These are phyloP conservation scores for Borovskyia barvae DNA, from an alignment of 208 protist genomes.

Conservation along the genomic window DNA sequence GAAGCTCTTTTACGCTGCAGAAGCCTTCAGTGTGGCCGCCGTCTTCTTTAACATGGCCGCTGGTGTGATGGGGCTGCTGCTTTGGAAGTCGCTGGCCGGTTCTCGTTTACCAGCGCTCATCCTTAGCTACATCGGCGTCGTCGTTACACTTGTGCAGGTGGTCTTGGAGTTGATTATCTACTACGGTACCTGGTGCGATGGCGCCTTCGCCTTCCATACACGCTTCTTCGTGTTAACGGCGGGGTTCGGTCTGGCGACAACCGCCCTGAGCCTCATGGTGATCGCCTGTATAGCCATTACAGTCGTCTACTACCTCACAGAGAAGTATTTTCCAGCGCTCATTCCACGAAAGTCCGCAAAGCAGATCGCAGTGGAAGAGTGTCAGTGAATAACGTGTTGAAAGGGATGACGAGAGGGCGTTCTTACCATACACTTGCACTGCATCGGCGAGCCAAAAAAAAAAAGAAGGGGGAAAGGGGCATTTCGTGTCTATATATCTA, in stretches of 20 bases:
- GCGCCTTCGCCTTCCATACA: slow-evolving; percentile 40
- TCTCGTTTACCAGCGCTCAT: slow-evolving; percentile 38
- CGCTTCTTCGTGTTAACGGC: slow-evolving; percentile 55
- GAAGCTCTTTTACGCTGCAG: slow-evolving; percentile 43
- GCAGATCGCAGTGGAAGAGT: slow-evolving; percentile 46
- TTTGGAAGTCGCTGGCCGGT: slow-evolving; percentile 52
- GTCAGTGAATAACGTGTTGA: too few species aligned
- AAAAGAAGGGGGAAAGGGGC: background rate
- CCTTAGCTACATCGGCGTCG: slow-evolving; percentile 37
- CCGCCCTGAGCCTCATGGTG: slow-evolving; percentile 45
- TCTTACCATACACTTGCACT: background rate
- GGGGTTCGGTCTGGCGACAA: slow-evolving; percentile 55
- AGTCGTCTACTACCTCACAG: slow-evolving; percentile 36
- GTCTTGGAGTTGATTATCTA: slow-evolving; percentile 61
- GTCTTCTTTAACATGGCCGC: slow-evolving; percentile 38
- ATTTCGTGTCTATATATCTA: background rate
- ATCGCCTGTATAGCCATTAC: slow-evolving; percentile 34
- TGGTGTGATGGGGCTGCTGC: slow-evolving; percentile 33
- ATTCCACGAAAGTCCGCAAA: slow-evolving; percentile 34
- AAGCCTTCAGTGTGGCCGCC: slow-evolving; percentile 54
- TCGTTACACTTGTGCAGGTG: slow-evolving; percentile 45
- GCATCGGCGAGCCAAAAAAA: too few species aligned
- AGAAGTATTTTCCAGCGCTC: slow-evolving; percentile 48
- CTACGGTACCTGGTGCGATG: slow-evolving; percentile 62
- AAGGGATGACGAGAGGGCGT: background rate